Evolutionary conservation across 169 alveolate species (phyloP).

Genomic region (Eimeria sp.): DNA sequence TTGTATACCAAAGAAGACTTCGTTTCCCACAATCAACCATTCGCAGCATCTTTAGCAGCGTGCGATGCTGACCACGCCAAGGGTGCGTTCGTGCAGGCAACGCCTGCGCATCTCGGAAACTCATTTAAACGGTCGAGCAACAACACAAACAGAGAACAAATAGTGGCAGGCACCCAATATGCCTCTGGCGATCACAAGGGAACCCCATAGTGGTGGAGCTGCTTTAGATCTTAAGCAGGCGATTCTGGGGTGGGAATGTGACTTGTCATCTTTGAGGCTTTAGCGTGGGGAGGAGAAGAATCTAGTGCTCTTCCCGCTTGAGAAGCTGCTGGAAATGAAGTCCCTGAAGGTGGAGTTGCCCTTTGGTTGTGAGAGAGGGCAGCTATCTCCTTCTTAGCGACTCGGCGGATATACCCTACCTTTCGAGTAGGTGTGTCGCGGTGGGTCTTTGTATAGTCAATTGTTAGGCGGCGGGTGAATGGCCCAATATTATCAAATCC

Average conservation of each 20-base stretch:
- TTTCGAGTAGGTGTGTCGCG: slow-evolving; percentile 4
- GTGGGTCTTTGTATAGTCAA: slow-evolving; percentile 43
- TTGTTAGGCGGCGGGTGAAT: not conserved
- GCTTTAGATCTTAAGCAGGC: not conserved
- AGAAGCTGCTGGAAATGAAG: not conserved
- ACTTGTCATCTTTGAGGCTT: not conserved
- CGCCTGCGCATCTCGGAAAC: not conserved
- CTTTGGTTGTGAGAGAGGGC: not conserved
- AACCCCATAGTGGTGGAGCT: not conserved
- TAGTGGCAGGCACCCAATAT: not conserved
- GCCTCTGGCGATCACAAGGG: not conserved
- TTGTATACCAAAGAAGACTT: too few relatives aligned
- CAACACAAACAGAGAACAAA: not conserved
- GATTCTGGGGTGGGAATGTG: not conserved
- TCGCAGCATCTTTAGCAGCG: not conserved
- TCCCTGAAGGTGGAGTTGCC: not conserved
- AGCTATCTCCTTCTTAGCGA: not conserved
- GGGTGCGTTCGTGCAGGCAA: not conserved
- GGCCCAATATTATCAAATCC: slow-evolving; percentile 73
- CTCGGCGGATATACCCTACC: slow-evolving; percentile 13
- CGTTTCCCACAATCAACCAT: not conserved
- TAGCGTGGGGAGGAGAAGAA: slow-evolving; percentile 14
- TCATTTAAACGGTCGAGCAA: not conserved
- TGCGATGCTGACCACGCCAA: not conserved
- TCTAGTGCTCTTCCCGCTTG: not conserved